A percentile compares a stretch with the other conserved stretches of the same genome.
Evolutionary conservation across 2,329 filamentous ascomycete species (phyloP).

Genomic region (Fusarium proliferatum): DNA sequence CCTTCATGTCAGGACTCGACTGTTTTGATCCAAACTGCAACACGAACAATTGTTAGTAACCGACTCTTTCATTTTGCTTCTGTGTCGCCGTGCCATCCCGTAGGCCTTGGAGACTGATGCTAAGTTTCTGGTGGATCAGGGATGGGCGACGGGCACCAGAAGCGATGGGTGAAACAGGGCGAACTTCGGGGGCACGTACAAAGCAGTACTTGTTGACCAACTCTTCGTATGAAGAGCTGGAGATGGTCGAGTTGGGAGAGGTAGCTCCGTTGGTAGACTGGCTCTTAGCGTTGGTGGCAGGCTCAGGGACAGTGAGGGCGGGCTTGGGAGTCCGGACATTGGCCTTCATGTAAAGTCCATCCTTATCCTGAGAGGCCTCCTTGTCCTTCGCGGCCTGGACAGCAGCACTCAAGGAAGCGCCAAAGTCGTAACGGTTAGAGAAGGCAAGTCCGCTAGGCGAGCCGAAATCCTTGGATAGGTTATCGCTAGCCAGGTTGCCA

Average conservation of each 20-base stretch:
- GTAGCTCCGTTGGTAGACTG: slow-evolving; percentile 55
- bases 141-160: slow-evolving; percentile 32
- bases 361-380: slow-evolving; percentile 67
- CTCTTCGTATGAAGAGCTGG: slow-evolving; percentile 94
- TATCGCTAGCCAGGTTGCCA: slow-evolving; percentile 71
- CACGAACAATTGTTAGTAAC: slow-evolving; percentile 54
- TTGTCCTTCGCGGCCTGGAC: slow-evolving; percentile 79
- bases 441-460: slow-evolving; percentile 78
- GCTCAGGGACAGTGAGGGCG: slow-evolving; percentile 43
- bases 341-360: slow-evolving; percentile 68
- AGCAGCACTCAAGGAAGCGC: slow-evolving; percentile 87
- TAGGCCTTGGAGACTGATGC: slow-evolving; percentile 15
- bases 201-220: slow-evolving; percentile 99
- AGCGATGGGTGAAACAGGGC: slow-evolving; percentile 42
- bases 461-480: slow-evolving; percentile 62
- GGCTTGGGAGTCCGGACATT: slow-evolving; percentile 49
- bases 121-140: slow-evolving; percentile 32
- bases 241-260: slow-evolving; percentile 68
- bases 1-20: slow-evolving; percentile 61
- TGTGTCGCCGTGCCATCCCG: slow-evolving; percentile 37
- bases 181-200: slow-evolving; percentile 77
- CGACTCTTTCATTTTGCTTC: slow-evolving; percentile 40
- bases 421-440: slow-evolving; percentile 94
- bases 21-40: slow-evolving; percentile 71
- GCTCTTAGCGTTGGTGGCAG: slow-evolving; percentile 25